phyloP scores from a whole-genome alignment of 257 asterid species.

The Jacaranda copaia region DNA sequence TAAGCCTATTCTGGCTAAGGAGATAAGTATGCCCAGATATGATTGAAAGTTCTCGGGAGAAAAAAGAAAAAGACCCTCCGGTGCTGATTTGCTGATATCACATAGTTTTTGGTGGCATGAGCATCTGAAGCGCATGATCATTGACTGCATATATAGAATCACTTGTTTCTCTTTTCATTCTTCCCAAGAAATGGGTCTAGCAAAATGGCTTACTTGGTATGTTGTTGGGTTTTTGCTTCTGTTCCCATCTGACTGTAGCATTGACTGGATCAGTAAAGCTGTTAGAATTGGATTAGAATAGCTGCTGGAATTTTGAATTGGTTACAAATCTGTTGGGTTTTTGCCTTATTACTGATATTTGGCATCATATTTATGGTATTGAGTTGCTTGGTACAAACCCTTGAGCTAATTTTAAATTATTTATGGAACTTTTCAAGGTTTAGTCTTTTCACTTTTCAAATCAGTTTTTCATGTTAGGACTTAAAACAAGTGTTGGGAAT shows the following conservation, averaged over 20 bases:
- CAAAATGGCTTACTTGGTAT: background rate
- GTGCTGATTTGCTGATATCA: conserved; percentile 8
- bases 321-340: too few species aligned
- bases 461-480: background rate
- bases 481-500: background rate
- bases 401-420: conserved; percentile 4
- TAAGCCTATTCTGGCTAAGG: background rate
- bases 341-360: too few species aligned
- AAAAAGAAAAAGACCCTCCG: background rate
- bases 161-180: background rate
- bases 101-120: background rate
- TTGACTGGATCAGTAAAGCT: background rate
- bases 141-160: background rate
- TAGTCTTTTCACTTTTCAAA: background rate
- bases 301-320: background rate
- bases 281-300: background rate
- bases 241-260: background rate
- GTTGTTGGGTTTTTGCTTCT: background rate
- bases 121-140: background rate
- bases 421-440: background rate
- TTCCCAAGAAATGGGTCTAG: background rate
- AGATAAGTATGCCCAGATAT: background rate
- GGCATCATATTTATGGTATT: too few species aligned
- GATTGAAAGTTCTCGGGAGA: background rate
- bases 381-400: too few species aligned